These are phyloP conservation scores for Adansonia rubrostipa DNA, from an alignment of 441 rosid species.

Conservation along the genomic window DNA sequence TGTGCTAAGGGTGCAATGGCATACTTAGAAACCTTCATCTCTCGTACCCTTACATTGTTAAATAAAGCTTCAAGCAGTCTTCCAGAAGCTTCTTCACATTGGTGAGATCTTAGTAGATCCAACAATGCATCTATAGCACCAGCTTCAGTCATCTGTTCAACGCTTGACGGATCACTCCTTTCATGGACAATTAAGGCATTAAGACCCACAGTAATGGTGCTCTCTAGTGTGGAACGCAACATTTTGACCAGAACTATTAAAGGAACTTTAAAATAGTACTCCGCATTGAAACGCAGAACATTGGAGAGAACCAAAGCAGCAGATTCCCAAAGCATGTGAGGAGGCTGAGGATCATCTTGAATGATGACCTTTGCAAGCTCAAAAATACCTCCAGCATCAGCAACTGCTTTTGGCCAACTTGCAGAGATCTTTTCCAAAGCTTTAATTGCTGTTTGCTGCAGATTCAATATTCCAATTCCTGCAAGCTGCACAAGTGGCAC, in stretches of 20 bases:
- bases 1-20: conserved; percentile 86
- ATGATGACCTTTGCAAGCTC: conserved; percentile 80
- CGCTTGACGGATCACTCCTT: conserved; percentile 61
- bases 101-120: conserved; percentile 80
- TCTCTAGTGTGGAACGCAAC: conserved; percentile 72
- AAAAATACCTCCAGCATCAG: conserved; percentile 75
- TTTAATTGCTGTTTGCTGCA: conserved; percentile 78
- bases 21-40: conserved; percentile 72
- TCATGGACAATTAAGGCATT: conserved; percentile 68
- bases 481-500: conserved; percentile 88
- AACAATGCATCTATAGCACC: conserved; percentile 83
- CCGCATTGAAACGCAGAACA: conserved; percentile 54
- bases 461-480: conserved; percentile 74
- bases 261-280: conserved; percentile 65
- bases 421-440: conserved; percentile 75
- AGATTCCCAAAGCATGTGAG: conserved; percentile 78
- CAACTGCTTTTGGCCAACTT: conserved; percentile 87
- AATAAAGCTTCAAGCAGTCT: conserved; percentile 72
- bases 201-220: conserved; percentile 66
- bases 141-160: conserved; percentile 72
- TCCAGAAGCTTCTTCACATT: conserved; percentile 82
- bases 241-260: conserved; percentile 70
- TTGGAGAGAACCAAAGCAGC: conserved; percentile 80
- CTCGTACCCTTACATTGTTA: conserved; percentile 73
- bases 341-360: conserved; percentile 86